These are phyloP conservation scores for Mallotus japonicus DNA, from an alignment of 441 rosid genomes.

Conservation along the genomic window DNA sequence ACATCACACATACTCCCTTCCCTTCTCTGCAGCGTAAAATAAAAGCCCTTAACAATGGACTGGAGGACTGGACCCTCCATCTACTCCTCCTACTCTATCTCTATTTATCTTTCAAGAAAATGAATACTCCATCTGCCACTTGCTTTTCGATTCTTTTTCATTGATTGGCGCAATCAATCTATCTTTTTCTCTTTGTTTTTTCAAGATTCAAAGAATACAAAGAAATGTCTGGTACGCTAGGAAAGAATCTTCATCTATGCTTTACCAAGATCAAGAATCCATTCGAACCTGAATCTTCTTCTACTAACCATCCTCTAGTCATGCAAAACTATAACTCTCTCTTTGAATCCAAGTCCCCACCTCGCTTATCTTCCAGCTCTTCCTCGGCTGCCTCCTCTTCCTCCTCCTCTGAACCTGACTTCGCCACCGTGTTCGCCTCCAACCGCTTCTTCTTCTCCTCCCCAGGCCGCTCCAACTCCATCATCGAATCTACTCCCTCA, in stretches of 20 bases:
- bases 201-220: not conserved
- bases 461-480: constrained; percentile 87
- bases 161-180: not conserved
- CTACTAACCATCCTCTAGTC: constrained; percentile 30
- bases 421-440: constrained; percentile 68
- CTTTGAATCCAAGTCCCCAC: constrained; percentile 37
- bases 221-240: constrained; percentile 42
- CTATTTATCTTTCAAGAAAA: not conserved
- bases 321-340: constrained; percentile 58
- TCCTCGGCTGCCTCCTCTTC: constrained; percentile 29
- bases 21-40: no score
- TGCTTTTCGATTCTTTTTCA: not conserved
- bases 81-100: not conserved
- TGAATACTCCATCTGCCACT: constrained; percentile 6
- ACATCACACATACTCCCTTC: no score
- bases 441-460: constrained; percentile 86
- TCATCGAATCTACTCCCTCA: constrained; percentile 57
- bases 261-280: constrained; percentile 54
- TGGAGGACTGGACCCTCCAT: not conserved
- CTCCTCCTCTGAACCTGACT: constrained; percentile 45
- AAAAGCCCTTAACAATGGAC: no score
- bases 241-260: constrained; percentile 59
- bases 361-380: constrained; percentile 18
- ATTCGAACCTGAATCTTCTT: constrained; percentile 29
- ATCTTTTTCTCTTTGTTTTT: constrained; percentile 1